phyloP scores from a whole-genome alignment of 2,329 filamentous ascomycete genomes.

The Fusarium veterinarium region DNA sequence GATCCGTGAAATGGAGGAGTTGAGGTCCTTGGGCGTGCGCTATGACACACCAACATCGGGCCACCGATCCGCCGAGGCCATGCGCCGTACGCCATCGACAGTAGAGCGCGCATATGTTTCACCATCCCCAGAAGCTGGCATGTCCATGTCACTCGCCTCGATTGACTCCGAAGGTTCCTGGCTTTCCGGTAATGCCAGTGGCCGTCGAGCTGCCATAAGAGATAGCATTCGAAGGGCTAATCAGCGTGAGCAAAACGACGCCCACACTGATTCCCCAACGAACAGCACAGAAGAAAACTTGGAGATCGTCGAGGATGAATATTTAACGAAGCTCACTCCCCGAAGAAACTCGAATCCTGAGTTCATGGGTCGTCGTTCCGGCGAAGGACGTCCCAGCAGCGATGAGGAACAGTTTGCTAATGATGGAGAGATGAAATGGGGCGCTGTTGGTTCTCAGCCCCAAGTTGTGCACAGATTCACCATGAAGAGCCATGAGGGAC shows the following conservation, averaged over 20 bases:
- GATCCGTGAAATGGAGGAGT: conserved; percentile 41
- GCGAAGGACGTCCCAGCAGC: conserved; percentile 66
- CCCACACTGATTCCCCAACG: conserved; percentile 55
- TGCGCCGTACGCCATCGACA: conserved; percentile 34
- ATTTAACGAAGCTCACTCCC: conserved; percentile 65
- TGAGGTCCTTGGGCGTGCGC: conserved; percentile 46
- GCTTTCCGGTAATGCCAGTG: conserved; percentile 80
- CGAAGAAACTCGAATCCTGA: conserved; percentile 41
- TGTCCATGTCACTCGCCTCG: conserved; percentile 89
- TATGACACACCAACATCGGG: conserved; percentile 61
- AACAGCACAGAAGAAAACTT: conserved; percentile 72
- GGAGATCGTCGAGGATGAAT: conserved; percentile 75
- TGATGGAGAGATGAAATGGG: conserved; percentile 63
- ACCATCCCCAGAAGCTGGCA: conserved; percentile 68
- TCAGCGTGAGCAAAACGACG: conserved; percentile 42
- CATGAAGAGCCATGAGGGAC: conserved; percentile 65
- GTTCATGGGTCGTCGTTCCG: conserved; percentile 57
- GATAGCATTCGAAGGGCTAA: conserved; percentile 52
- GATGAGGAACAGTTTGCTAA: conserved; percentile 64
- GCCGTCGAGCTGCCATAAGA: conserved; percentile 60
- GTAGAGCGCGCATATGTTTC: conserved; percentile 42
- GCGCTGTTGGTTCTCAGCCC: conserved; percentile 59
- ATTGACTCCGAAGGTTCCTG: conserved; percentile 97
- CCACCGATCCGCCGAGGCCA: conserved; percentile 52
- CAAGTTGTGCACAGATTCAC: conserved; percentile 69